Evolutionary conservation across 371 early-diverging fungal species (phyloP).

Genomic region (Chytridiales sp.): DNA sequence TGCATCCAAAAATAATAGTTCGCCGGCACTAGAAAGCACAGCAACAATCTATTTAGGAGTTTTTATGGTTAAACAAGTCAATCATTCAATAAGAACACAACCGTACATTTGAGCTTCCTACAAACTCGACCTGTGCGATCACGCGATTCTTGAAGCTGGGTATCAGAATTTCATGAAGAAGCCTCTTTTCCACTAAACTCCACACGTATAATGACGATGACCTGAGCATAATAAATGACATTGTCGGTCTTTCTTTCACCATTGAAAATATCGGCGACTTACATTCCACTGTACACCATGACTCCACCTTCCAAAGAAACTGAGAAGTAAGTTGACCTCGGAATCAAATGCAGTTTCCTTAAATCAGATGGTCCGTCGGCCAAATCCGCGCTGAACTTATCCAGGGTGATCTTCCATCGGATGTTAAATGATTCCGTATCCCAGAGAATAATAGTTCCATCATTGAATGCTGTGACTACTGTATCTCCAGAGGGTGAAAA

Average conservation of each 20-base stretch:
- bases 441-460: conserved; percentile 49
- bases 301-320: conserved; percentile 41
- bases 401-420: conserved; percentile 47
- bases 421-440: conserved; percentile 37
- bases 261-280: conserved; percentile 3
- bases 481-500: conserved; percentile 38
- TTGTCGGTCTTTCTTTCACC: not conserved
- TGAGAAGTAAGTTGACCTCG: conserved; percentile 29
- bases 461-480: conserved; percentile 44
- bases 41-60: conserved; percentile 32
- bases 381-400: conserved; percentile 24
- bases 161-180: conserved; percentile 48
- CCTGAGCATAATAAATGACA: conserved; percentile 16
- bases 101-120: conserved; percentile 39
- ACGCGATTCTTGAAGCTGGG: conserved; percentile 32
- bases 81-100: conserved; percentile 9
- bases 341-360: conserved; percentile 12
- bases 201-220: conserved; percentile 43
- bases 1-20: conserved; percentile 43
- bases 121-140: conserved; percentile 45
- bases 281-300: conserved; percentile 44
- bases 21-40: conserved; percentile 42
- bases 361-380: conserved; percentile 11
- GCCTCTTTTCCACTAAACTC: conserved; percentile 44
- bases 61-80: not conserved